These are phyloP conservation scores for Coprinopsis strossmayeri DNA, from an alignment of 768 basidiomycete genomes.

Conservation along the genomic window DNA sequence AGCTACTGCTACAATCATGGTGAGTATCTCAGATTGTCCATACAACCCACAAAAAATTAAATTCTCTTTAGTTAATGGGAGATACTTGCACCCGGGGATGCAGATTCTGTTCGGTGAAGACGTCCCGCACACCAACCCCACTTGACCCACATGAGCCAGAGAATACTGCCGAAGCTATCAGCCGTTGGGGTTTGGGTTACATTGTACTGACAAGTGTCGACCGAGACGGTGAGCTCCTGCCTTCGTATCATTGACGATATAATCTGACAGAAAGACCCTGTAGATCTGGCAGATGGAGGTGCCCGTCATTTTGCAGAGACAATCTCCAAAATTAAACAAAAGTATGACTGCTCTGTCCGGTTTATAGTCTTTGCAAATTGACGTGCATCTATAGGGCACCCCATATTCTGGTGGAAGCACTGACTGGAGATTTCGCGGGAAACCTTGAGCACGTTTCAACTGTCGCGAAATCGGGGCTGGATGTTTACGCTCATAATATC, in stretches of 20 bases:
- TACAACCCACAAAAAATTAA: conserved; percentile 3
- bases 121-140: conserved; percentile 80
- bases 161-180: conserved; percentile 96
- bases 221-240: conserved; percentile 64
- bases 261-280: conserved; percentile 30
- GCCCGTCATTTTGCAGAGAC: conserved; percentile 94
- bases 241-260: conserved; percentile 1
- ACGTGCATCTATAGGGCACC: too few relatives aligned
- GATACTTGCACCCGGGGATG: conserved; percentile 98
- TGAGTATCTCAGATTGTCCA: conserved; percentile 23
- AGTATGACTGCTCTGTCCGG: too few relatives aligned
- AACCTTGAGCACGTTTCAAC: conserved; percentile 64
- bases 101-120: conserved; percentile 96
- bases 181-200: conserved; percentile 96
- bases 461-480: conserved; percentile 89
- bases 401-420: conserved; percentile 90
- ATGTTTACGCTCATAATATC: conserved; percentile 97
- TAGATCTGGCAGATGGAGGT: conserved; percentile 91
- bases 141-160: conserved; percentile 96
- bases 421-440: conserved; percentile 93
- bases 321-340: conserved; percentile 91
- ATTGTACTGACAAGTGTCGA: conserved; percentile 97
- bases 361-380: too few relatives aligned
- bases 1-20: conserved; percentile 99
- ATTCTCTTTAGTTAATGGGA: conserved; percentile 79